Conservation (phyloP, 306 rosid genomes). For the Canavalia gladiata region DNA sequence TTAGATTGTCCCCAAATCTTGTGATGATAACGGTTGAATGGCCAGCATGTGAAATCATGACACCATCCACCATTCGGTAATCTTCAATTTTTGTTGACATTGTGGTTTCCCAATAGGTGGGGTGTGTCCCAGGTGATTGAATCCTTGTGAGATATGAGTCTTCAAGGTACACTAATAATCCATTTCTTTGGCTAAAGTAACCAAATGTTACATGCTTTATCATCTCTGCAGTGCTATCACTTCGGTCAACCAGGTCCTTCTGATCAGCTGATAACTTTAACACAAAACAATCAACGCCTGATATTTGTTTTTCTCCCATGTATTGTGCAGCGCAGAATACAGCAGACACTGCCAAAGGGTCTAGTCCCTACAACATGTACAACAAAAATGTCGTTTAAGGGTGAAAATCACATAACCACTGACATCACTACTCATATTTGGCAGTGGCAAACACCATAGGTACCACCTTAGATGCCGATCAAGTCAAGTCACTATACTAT, state of each 20-base stretch:
- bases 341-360: conserved; percentile 79
- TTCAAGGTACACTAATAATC: conserved; percentile 71
- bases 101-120: conserved; percentile 85
- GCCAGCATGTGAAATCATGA: conserved; percentile 77
- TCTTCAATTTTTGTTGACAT: conserved; percentile 80
- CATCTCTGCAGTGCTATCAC: conserved; percentile 91
- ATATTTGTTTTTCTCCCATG: conserved; percentile 78
- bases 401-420: not conserved
- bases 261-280: conserved; percentile 78
- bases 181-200: conserved; percentile 82
- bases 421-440: conserved; percentile 1
- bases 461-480: conserved; percentile 33
- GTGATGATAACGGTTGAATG: conserved; percentile 66
- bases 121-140: conserved; percentile 84
- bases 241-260: conserved; percentile 70
- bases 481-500: conserved; percentile 34
- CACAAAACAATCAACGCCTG: conserved; percentile 72
- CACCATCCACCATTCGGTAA: conserved; percentile 73
- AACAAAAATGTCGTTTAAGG: conserved; percentile 15
- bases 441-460: not conserved
- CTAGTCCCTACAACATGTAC: conserved; percentile 72
- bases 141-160: conserved; percentile 85
- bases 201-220: conserved; percentile 80
- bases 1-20: conserved; percentile 71
- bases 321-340: conserved; percentile 71